A percentile compares a stretch with the other conserved stretches of the same genome.
phyloP scores from a whole-genome alignment of 2,329 filamentous ascomycete species.

The Phialemonium atrogriseum region DNA sequence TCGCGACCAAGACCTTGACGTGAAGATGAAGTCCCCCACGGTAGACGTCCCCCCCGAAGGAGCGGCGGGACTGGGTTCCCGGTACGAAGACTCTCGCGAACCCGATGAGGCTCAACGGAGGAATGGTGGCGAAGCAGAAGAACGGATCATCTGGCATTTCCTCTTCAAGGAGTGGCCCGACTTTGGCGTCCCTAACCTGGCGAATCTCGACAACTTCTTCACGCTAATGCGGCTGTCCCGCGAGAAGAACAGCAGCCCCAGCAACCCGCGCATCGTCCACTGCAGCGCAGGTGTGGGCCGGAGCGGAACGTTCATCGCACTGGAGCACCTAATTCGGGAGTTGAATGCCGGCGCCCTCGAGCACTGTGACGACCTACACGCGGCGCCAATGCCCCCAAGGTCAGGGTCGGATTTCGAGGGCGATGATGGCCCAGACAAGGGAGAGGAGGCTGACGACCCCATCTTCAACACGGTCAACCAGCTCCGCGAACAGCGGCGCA shows the following conservation, averaged over 20 bases:
- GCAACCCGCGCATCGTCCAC: slow-evolving; percentile 73
- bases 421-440: neutral
- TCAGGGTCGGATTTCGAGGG: neutral
- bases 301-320: slow-evolving; percentile 88
- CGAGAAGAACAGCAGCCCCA: slow-evolving; percentile 41
- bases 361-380: slow-evolving; percentile 24
- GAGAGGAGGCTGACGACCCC: slow-evolving; percentile 42
- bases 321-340: slow-evolving; percentile 86
- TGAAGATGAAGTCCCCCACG: slow-evolving; percentile 10
- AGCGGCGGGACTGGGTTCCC: too few species aligned
- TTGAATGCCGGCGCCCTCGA: slow-evolving; percentile 65
- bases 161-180: slow-evolving; percentile 87
- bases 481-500: slow-evolving; percentile 78
- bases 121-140: slow-evolving; percentile 37
- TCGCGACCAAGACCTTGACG: slow-evolving; percentile 10
- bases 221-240: slow-evolving; percentile 61
- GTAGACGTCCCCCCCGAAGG: too few species aligned
- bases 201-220: slow-evolving; percentile 60
- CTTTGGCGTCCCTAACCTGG: slow-evolving; percentile 68
- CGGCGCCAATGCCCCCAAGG: neutral
- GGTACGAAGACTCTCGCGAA: too few species aligned
- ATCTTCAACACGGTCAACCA: slow-evolving; percentile 72
- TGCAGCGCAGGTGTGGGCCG: slow-evolving; percentile 91
- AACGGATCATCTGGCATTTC: slow-evolving; percentile 71
- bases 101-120: too few species aligned